Evolutionary conservation across 2,329 filamentous ascomycete species (phyloP).

Genomic region (Epichloe bromicola): DNA sequence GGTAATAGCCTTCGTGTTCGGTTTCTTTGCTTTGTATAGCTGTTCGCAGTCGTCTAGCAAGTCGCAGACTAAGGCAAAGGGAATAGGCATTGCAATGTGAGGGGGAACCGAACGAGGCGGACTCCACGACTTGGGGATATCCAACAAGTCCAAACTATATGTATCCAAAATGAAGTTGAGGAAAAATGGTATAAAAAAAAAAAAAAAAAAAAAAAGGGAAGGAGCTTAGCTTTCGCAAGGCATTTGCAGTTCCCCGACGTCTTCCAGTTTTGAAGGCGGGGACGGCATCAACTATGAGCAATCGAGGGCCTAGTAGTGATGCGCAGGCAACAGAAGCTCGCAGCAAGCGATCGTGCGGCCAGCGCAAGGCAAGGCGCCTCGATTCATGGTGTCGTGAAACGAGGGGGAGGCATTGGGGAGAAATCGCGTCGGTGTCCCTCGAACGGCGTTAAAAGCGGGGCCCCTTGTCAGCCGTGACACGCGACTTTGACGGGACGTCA

Average conservation of each 20-base stretch:
- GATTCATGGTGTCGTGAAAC: slow-evolving; percentile 5
- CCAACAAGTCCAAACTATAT: neutral
- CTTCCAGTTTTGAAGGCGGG: too few species aligned
- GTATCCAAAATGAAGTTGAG: neutral
- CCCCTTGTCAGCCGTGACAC: slow-evolving; percentile 5
- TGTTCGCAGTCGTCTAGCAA: slow-evolving; percentile 56
- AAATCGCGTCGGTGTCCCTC: slow-evolving; percentile 1
- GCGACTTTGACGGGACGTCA: slow-evolving; percentile 20
- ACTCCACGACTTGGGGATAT: neutral
- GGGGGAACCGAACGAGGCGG: neutral
- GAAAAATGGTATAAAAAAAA: too few species aligned
- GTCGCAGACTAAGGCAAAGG: slow-evolving; percentile 60
- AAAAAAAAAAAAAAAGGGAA: too few species aligned
- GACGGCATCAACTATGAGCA: too few species aligned
- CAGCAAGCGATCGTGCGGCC: neutral
- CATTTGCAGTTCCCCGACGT: neutral
- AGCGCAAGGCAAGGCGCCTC: neutral
- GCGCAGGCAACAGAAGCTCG: neutral
- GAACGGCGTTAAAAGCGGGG: neutral
- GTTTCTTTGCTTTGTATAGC: slow-evolving; percentile 20
- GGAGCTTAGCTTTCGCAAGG: neutral
- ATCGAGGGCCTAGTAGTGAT: neutral
- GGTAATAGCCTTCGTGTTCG: slow-evolving; percentile 27
- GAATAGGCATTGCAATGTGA: slow-evolving; percentile 41
- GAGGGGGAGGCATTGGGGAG: neutral